Conservation (phyloP, 495 filamentous ascomycete genomes). For the Aspergillus homomorphus region DNA sequence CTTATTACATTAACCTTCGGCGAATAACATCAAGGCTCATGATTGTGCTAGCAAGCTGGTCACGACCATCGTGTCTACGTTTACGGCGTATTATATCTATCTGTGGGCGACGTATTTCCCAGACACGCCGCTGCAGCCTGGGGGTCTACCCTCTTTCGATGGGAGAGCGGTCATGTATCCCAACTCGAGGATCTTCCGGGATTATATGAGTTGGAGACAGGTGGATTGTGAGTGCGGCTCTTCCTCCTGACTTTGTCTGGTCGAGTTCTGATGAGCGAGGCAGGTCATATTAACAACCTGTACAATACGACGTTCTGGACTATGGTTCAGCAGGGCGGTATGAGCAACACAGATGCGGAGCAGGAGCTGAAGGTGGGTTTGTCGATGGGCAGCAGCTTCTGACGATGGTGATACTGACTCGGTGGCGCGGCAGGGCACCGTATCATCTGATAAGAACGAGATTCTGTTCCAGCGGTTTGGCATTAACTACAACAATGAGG, state of each 20-base stretch:
- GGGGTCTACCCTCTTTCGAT: conserved; percentile 80
- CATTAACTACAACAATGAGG: conserved; percentile 97
- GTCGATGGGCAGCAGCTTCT: neutral
- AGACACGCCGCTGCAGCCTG: conserved; percentile 59
- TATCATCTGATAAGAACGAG: conserved; percentile 88
- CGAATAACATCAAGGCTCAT: neutral
- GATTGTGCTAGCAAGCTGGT: conserved; percentile 66
- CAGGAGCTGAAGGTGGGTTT: conserved; percentile 62
- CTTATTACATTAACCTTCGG: neutral
- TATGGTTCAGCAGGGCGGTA: conserved; percentile 71
- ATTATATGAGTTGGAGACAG: conserved; percentile 97
- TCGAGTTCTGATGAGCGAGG: neutral
- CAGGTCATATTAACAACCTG: conserved; percentile 95
- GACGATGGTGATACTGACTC: neutral
- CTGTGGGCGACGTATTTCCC: conserved; percentile 77
- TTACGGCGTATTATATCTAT: conserved; percentile 87
- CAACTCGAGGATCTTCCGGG: conserved; percentile 68
- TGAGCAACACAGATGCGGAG: conserved; percentile 75
- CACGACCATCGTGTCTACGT: conserved; percentile 85
- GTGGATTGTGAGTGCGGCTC: conserved; percentile 71
- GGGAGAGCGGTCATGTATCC: conserved; percentile 89
- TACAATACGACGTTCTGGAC: conserved; percentile 98
- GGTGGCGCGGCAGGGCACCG: conserved; percentile 59
- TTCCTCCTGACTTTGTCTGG: neutral
- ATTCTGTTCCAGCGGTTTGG: conserved; percentile 85